Base-by-base conservation (phyloP, 805 yeast species). In the Saccharomyces jurei region DNA sequence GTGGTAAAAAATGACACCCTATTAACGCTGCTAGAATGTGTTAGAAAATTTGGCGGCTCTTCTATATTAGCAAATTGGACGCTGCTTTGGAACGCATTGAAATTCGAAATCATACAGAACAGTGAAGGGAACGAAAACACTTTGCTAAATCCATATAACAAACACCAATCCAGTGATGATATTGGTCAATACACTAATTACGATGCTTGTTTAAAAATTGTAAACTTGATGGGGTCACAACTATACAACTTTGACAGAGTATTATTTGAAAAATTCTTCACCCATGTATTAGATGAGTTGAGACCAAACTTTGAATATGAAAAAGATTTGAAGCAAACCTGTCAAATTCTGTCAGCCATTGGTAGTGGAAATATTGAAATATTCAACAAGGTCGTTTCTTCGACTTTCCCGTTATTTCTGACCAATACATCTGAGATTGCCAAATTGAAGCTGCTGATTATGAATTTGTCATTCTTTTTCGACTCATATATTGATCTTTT, bases 41-140 rank as follows among this genome's bases (percentile, higher is more conserved):
- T 88, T 8, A 68, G 74, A 13, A 70, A 68, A 5, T 88, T 86
- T 63, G 74, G 80, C 0, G 61, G 69, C 0, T 76, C 74, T 5
- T 74, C 81, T 0, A 68, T 87, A 9, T 71, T 77, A 30, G 77
- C 76, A 10, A 78, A 81, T 65, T 91, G 96, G 91, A 65, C 79
- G 6, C 79, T 84, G 1, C 65, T 92, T 4, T 94, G 96, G 96
- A 86, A 87, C 61, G 88, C 96, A 0, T 72, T 92, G 52, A 92
- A 92, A 67, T 90, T 81, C 67, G 97, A 92, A 68, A 77, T 92
- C n/a, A 73, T 92, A 54, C 96, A 92, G 67, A 84, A 84, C 46
- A 88, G 86, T n/a, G 81, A 77, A 22, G 79, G 75, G 30, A 73
- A 69, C 13, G 62, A 62, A 28, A 54, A 48, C 2, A 50, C 53